Base-by-base conservation (phyloP, 257 asterid species). In the Solanum ossicruentum region DNA sequence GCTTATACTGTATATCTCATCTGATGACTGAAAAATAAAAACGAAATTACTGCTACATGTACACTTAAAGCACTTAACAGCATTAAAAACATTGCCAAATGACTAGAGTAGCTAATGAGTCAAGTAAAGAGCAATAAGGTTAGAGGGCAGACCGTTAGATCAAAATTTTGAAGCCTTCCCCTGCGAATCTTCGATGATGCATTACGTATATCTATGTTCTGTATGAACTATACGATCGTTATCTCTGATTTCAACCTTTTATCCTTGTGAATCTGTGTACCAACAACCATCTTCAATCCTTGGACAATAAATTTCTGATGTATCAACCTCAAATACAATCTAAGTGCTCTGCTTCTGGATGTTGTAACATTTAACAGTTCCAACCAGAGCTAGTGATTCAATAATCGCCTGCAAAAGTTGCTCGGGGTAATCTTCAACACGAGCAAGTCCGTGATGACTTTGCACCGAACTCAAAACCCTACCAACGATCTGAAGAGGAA, bases 321-420 rank as follows among this genome's bases (percentile, higher is more conserved):
- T 78, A 26, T 77, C 65, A 77, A 51, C 82, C 47, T 77, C 82
- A 51, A 51, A 51, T 49, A 51, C 61, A 77, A 49, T 77, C 82
- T 78, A 78, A 52, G 28, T 28, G 66, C 11, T 54, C 66, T 52
- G 66, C 51, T 78, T 78, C 45, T 61, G 78, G 66, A 12, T 47
- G 60, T 84, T 71, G 83, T 92, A 93, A 85, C 91, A 63, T 86
- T 96, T 96, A n/a, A 96, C 94, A 9, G 98, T 94, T 88, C 95
- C 93, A 71, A 96, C 99, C 89, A 96, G 90, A 82, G 93, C 90
- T 87, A 95, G 88, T 7, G 98, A 88, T 80, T 88, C 95, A 55
- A 9, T 55, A 2, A 96, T 91, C 61, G 99, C 98, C 86, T 88
- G 65, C 80, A 92, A 85, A 84, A 96, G 98, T 88, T 89, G 88